phyloP scores from a whole-genome alignment of 192 early-diverging fungal species.

The Podila epigama region DNA sequence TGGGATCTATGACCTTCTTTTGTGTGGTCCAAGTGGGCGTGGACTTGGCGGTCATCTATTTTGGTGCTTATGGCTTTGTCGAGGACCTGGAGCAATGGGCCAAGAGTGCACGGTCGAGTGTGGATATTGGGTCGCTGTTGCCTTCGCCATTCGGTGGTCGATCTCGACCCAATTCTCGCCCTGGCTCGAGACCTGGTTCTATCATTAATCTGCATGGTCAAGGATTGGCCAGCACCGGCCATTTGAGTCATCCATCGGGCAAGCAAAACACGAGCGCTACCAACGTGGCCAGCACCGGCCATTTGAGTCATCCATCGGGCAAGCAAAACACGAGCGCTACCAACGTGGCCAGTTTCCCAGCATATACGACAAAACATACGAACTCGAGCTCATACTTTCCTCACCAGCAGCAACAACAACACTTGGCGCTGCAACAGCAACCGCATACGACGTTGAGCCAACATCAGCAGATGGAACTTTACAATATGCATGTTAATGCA shows the following conservation, averaged over 20 bases:
- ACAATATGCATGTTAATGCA: constrained; percentile 41
- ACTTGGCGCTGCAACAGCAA: constrained; percentile 14
- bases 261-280: neutral
- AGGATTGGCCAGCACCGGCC: neutral
- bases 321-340: constrained; percentile 2
- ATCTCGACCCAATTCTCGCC: constrained; percentile 7
- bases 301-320: neutral
- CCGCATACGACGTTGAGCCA: constrained; percentile 11
- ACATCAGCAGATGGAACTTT: constrained; percentile 28
- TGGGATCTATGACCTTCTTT: constrained; percentile 30
- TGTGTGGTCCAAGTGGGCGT: constrained; percentile 22
- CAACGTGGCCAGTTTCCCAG: neutral
- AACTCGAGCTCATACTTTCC: constrained; percentile 10
- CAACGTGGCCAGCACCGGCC: constrained; percentile 1
- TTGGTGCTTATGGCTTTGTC: constrained; percentile 35
- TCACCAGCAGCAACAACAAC: neutral
- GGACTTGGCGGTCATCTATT: constrained; percentile 39
- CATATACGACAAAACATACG: neutral
- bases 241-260: neutral
- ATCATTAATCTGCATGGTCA: constrained; percentile 7
- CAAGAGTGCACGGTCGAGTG: constrained; percentile 29
- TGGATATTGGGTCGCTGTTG: constrained; percentile 25
- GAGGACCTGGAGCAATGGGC: constrained; percentile 36
- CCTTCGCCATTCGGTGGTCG: constrained; percentile 25
- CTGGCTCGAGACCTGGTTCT: constrained; percentile 6